Base-by-base conservation (phyloP, 352 stramenopile species). In the Poterioochromonas sp. region DNA sequence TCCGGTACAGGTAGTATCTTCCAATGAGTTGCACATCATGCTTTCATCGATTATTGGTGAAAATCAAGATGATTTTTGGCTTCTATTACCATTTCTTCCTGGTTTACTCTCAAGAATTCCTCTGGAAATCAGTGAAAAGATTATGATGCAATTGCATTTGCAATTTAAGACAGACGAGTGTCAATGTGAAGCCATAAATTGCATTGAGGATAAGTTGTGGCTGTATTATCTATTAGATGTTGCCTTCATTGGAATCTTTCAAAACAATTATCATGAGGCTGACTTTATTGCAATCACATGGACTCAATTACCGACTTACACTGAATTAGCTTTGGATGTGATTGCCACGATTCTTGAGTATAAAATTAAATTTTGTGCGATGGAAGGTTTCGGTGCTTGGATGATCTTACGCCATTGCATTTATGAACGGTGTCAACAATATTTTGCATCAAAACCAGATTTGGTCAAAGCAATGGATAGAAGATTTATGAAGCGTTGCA, bases 91-190 rank as follows among this genome's bases (percentile, higher is more conserved):
- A 32, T 54, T 74, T 34, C 20, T 74, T 40, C 22, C 43, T 22
- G 3, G 8, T 39, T 40, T 74, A 40, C 32, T 74, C 0, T 35
- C 65, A 35, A n/a, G 65, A 39, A n/a, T n/a, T 1, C 1, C 5
- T 39, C 22, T 74, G 3, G 3, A 74, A 3, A 40, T 3, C 18
- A 35, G 40, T 18, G 15, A 58, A 18, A 8, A 35, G 18, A 34
- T 54, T 18, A 5, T 74, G 18, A 74, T 74, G 65, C 15, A 5
- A 22, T 18, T 74, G 5, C 49, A 54, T 54, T 8, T 74, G 5
- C 40, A 37, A 35, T 74, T 74, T 1, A 74, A 74, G 29, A 58
- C 65, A 26, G 41, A 74, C 53, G 65, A 74, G 1, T 54, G 2
- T 35, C 39, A 58, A 18, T n/a, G 20, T 18, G 37, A 54, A 35